A percentile compares a stretch with the other conserved stretches of the same genome.
These are phyloP conservation scores for Fusarium sp. DNA, from an alignment of 2,329 filamentous ascomycete species.

Conservation along the genomic window DNA sequence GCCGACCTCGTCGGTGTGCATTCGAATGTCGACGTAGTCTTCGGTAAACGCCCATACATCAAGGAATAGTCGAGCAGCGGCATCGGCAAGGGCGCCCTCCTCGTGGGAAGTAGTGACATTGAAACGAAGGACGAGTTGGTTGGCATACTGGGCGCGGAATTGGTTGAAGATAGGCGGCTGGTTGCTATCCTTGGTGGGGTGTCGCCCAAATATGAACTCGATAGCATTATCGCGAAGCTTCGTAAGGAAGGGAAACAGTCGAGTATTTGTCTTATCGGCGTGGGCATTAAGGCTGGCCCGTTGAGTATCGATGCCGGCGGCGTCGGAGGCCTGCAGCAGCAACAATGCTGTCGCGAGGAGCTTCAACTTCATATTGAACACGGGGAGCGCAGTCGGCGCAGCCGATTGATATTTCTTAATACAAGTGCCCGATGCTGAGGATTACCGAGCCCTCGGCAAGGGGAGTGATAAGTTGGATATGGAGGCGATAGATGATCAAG, in stretches of 20 bases:
- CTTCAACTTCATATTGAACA: slow-evolving; percentile 44
- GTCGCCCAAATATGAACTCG: slow-evolving; percentile 63
- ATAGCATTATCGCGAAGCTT: slow-evolving; percentile 64
- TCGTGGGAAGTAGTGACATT: slow-evolving; percentile 78
- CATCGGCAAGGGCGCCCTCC: slow-evolving; percentile 77
- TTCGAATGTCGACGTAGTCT: slow-evolving; percentile 85
- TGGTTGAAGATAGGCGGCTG: slow-evolving; percentile 45
- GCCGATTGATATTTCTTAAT: slow-evolving; percentile 8
- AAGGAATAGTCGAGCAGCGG: slow-evolving; percentile 79
- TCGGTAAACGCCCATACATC: slow-evolving; percentile 91
- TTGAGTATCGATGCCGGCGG: slow-evolving; percentile 48
- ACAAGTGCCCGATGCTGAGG: background rate
- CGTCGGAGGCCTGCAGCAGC: slow-evolving; percentile 44
- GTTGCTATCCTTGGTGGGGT: slow-evolving; percentile 49
- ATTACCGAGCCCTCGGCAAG: slow-evolving; percentile 12
- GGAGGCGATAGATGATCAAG: slow-evolving; percentile 12
- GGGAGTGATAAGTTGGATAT: background rate
- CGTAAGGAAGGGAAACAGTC: slow-evolving; percentile 61
- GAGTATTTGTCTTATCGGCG: slow-evolving; percentile 30
- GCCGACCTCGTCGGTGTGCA: slow-evolving; percentile 81
- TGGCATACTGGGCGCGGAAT: slow-evolving; percentile 70
- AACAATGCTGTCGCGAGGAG: slow-evolving; percentile 41
- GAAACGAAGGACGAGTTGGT: slow-evolving; percentile 91
- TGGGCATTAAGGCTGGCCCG: slow-evolving; percentile 34
- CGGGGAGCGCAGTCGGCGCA: slow-evolving; percentile 8